Conservation (phyloP, 148 eudicot genomes). For the Diospyros lotus region DNA sequence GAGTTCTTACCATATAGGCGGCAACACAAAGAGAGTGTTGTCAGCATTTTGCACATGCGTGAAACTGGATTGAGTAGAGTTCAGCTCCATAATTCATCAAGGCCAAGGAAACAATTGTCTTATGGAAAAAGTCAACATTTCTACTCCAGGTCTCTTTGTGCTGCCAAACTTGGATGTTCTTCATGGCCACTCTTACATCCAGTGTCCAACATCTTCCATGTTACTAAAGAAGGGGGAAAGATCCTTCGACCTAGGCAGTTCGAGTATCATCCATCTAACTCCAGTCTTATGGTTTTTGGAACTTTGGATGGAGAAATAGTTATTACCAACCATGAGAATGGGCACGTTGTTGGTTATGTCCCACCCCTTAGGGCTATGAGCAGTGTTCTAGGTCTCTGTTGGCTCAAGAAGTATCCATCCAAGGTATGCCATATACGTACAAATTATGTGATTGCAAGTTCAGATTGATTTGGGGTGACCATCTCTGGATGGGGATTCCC, state of each 20-base stretch:
- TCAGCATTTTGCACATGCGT: constrained; percentile 47
- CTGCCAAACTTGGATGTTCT: constrained; percentile 63
- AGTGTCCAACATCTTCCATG: constrained; percentile 35
- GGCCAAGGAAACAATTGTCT: constrained; percentile 20
- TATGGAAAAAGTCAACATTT: constrained; percentile 30
- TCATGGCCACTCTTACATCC: constrained; percentile 48
- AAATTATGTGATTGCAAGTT: neutral
- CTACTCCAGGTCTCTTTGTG: constrained; percentile 57
- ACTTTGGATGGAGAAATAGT: constrained; percentile 81
- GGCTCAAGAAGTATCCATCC: constrained; percentile 70
- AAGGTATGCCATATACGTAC: constrained; percentile 39
- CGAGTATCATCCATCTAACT: constrained; percentile 69
- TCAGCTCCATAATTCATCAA: constrained; percentile 14
- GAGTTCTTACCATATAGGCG: constrained; percentile 68
- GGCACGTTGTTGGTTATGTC: constrained; percentile 40
- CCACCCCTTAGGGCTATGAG: constrained; percentile 40
- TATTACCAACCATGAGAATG: constrained; percentile 66
- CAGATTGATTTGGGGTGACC: neutral
- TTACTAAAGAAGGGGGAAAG: constrained; percentile 33
- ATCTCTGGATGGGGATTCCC: neutral
- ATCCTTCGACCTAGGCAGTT: constrained; percentile 76
- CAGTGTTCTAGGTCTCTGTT: constrained; percentile 73
- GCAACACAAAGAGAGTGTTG: constrained; percentile 39
- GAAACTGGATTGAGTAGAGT: constrained; percentile 41
- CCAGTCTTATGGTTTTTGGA: constrained; percentile 78